A percentile compares a stretch with the other conserved stretches of the same genome.
Evolutionary conservation across 805 yeast species (phyloP).

Genomic region (Metschnikowia colocasiae): DNA sequence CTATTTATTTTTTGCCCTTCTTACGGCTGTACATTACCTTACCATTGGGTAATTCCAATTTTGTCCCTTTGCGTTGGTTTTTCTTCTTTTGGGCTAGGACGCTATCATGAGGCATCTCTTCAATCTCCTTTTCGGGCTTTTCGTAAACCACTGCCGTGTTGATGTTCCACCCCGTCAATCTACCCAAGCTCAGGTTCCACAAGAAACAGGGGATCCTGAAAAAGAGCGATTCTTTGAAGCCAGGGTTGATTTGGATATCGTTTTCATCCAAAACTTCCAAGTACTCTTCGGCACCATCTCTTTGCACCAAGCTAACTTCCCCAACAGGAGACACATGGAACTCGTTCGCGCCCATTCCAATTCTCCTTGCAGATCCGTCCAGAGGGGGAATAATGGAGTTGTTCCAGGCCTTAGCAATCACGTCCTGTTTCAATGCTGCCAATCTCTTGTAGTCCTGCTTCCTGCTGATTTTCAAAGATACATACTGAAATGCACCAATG

Average conservation of each 20-base stretch:
- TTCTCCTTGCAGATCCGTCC: slow-evolving; percentile 46
- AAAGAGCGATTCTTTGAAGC: slow-evolving; percentile 46
- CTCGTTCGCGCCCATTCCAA: slow-evolving; percentile 45
- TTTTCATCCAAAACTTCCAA: slow-evolving; percentile 43
- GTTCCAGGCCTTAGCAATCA: slow-evolving; percentile 57
- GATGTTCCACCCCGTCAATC: slow-evolving; percentile 17
- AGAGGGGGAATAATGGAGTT: slow-evolving; percentile 46
- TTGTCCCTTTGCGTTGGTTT: slow-evolving; percentile 34
- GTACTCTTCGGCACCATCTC: slow-evolving; percentile 29
- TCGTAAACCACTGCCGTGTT: slow-evolving; percentile 19
- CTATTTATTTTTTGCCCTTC: slow-evolving; percentile 8
- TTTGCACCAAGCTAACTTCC: slow-evolving; percentile 46
- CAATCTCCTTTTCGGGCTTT: slow-evolving; percentile 14
- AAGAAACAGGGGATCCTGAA: slow-evolving; percentile 38
- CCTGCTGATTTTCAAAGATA: slow-evolving; percentile 50
- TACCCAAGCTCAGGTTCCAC: slow-evolving; percentile 48
- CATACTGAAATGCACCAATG: slow-evolving; percentile 55
- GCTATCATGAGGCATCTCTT: slow-evolving; percentile 9
- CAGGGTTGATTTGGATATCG: slow-evolving; percentile 45
- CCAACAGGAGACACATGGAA: slow-evolving; percentile 59
- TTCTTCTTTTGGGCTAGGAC: slow-evolving; percentile 1
- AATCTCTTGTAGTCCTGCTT: slow-evolving; percentile 57
- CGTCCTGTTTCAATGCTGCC: slow-evolving; percentile 45
- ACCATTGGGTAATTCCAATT: slow-evolving; percentile 56
- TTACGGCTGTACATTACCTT: slow-evolving; percentile 43